Evolutionary conservation across 768 basidiomycete genomes (phyloP), one percentile per base, ranked within the genome.

Genomic region (Trametes cingulata): DNA sequence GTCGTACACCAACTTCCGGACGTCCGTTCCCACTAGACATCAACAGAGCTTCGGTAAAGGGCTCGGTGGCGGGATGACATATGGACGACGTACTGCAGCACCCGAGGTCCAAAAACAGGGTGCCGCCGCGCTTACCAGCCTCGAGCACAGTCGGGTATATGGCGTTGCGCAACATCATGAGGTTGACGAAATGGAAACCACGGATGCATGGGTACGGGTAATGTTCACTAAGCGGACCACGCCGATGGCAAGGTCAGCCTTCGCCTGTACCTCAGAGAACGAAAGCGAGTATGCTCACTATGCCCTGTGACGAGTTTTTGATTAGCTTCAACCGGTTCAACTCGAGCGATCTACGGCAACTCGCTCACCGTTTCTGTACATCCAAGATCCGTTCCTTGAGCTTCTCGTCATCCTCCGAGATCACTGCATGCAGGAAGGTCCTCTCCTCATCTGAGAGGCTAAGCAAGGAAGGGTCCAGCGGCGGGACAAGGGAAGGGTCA

Each of bases 181-280:
- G 63, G 19, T 56, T 67, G 15, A 71, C 68, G 60, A 69, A 72
- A 46, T 71, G 70, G 62, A 75, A 74, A 8, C 52, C 69, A 33
- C 65, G 69, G 45, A 74, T 72, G 61, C 73, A 75, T 33, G 74
- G 73, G 37, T 74, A 73, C 9, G 74, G 70, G 41, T 71, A 69
- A 22, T 68, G 54, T 17, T 47, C 63, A 62, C 73, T 74, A 42
- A 1, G 6, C 29, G 29, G 10, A 13, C 1, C 1, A 25, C 9
- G 45, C 45, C 10, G 5, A 20, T 4, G 20, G 15, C 24, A 17
- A 22, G 2, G 35, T n/a, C 52, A 39, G 40, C 8, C 10, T 35
- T 22, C 13, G 6, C 4, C 19, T 42, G 36, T 42, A 13, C 29
- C n/a, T 33, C 29, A 10, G 10, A 53, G 25, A 20, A 17, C 24